Conservation (phyloP, 2,329 filamentous ascomycete genomes). For the Colletotrichum spaethianum region DNA sequence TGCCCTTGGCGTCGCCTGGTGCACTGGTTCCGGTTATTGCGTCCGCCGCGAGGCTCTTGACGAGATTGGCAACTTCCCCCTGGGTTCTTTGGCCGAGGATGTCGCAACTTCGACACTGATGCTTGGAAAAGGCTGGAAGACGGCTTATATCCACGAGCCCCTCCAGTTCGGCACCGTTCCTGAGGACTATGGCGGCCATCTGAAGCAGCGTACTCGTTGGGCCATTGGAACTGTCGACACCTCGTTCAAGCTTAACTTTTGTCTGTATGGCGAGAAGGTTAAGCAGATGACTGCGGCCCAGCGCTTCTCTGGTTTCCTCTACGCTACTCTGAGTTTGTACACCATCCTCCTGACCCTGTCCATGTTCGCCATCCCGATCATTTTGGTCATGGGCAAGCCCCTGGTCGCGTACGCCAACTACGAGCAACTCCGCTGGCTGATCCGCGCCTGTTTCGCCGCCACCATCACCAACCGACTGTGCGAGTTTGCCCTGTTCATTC, state of each 20-base stretch:
- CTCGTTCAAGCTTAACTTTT: constrained; percentile 72
- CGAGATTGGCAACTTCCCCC: constrained; percentile 73
- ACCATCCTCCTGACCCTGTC: constrained; percentile 68
- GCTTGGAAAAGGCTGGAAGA: constrained; percentile 73
- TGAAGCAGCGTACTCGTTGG: constrained; percentile 72
- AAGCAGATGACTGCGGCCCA: constrained; percentile 68
- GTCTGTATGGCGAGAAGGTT: constrained; percentile 67
- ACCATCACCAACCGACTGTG: constrained; percentile 67
- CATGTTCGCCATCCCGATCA: constrained; percentile 71
- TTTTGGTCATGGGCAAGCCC: constrained; percentile 69
- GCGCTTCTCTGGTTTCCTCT: constrained; percentile 72
- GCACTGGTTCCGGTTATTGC: constrained; percentile 75
- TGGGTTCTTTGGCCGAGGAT: constrained; percentile 73
- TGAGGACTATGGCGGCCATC: constrained; percentile 67
- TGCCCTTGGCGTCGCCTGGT: constrained; percentile 71
- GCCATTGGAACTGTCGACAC: constrained; percentile 71
- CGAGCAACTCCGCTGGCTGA: constrained; percentile 70
- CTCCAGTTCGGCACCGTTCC: constrained; percentile 73
- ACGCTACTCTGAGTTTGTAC: constrained; percentile 68
- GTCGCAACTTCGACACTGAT: constrained; percentile 71
- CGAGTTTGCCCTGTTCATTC: constrained; percentile 71
- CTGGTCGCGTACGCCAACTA: constrained; percentile 69
- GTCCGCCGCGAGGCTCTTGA: constrained; percentile 72
- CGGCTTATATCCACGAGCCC: constrained; percentile 71
- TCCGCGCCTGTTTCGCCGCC: constrained; percentile 68